Percentiles rank a stretch among this genome's conserved stretches.
These are phyloP conservation scores for Emiliania huxleyi DNA, from an alignment of 78 protist genomes.

Conservation along the genomic window DNA sequence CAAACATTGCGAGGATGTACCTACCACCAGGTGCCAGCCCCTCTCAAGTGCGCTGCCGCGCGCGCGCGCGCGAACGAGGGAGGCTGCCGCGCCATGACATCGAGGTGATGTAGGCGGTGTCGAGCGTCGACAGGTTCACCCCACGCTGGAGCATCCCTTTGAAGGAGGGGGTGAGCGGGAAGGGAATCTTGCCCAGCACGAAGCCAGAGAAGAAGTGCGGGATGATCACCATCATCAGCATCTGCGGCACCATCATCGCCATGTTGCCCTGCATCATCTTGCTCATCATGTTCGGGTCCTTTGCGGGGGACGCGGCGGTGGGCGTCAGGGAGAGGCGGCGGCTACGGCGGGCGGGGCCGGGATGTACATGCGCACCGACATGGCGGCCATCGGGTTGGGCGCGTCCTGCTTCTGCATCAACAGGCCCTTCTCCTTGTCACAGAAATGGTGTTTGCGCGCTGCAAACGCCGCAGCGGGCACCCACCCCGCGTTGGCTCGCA, in stretches of 20 bases:
- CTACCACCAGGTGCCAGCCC: background rate
- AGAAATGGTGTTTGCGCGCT: slow-evolving; percentile 1
- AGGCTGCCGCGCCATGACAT: slow-evolving; percentile 76
- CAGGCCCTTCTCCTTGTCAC: background rate
- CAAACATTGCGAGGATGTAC: slow-evolving; percentile 69
- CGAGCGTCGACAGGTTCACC: slow-evolving; percentile 70
- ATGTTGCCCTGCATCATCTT: slow-evolving; percentile 78
- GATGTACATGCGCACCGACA: background rate
- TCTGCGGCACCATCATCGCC: slow-evolving; percentile 74
- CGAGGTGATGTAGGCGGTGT: slow-evolving; percentile 78
- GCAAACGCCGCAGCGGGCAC: slow-evolving; percentile 32
- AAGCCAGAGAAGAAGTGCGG: slow-evolving; percentile 82
- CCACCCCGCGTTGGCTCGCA: slow-evolving; percentile 41
- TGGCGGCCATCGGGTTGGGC: slow-evolving; percentile 49
- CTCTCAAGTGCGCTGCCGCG: background rate
- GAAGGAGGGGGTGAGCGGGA: slow-evolving; percentile 79
- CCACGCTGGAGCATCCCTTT: slow-evolving; percentile 81
- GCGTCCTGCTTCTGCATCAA: slow-evolving; percentile 28
- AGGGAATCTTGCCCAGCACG: slow-evolving; percentile 73
- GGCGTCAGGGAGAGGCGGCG: background rate
- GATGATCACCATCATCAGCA: slow-evolving; percentile 71
- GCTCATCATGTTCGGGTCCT: slow-evolving; percentile 69
- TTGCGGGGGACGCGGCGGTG: background rate
- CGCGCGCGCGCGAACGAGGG: background rate
- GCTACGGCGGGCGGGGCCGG: background rate